Conservation (phyloP, 2,329 filamentous ascomycete genomes). For the Pseudogymnoascus sp. region DNA sequence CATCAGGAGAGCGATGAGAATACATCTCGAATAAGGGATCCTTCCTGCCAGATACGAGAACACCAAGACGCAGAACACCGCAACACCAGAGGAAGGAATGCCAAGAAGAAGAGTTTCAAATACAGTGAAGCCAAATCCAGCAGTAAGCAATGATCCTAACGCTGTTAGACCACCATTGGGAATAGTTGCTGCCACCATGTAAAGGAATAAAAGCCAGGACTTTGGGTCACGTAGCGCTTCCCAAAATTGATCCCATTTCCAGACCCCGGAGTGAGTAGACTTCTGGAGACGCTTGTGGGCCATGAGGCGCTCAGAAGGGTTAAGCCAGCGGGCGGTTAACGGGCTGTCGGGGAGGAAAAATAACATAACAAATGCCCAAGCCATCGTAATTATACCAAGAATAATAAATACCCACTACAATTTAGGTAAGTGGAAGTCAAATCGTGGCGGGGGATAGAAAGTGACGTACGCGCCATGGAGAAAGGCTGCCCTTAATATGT, state of each 20-base stretch:
- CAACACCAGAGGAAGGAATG: too few species aligned
- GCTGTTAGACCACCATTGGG: too few species aligned
- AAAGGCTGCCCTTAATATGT: slow-evolving; percentile 14
- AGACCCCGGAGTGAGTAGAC: slow-evolving; percentile 42
- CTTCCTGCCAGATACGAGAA: not conserved
- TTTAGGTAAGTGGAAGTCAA: not conserved
- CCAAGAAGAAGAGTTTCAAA: not conserved
- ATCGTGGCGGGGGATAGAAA: too few species aligned
- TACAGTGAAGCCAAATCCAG: too few species aligned
- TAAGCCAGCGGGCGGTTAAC: slow-evolving; percentile 34
- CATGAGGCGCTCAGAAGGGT: slow-evolving; percentile 32
- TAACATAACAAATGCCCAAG: slow-evolving; percentile 30
- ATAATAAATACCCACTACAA: slow-evolving; percentile 8
- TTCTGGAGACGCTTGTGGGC: slow-evolving; percentile 42
- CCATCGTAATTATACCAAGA: slow-evolving; percentile 19
- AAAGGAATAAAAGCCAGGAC: slow-evolving; percentile 22
- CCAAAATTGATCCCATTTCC: slow-evolving; percentile 38
- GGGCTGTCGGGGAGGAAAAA: slow-evolving; percentile 41
- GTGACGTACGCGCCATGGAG: slow-evolving; percentile 13
- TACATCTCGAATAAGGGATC: too few species aligned
- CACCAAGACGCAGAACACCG: not conserved
- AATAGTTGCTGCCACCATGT: too few species aligned
- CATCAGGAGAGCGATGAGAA: not conserved
- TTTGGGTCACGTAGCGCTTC: slow-evolving; percentile 36
- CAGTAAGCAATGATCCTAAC: too few species aligned